Evolutionary conservation across 2,329 filamentous ascomycete genomes (phyloP).

Genomic region (Whalleya microplaca): DNA sequence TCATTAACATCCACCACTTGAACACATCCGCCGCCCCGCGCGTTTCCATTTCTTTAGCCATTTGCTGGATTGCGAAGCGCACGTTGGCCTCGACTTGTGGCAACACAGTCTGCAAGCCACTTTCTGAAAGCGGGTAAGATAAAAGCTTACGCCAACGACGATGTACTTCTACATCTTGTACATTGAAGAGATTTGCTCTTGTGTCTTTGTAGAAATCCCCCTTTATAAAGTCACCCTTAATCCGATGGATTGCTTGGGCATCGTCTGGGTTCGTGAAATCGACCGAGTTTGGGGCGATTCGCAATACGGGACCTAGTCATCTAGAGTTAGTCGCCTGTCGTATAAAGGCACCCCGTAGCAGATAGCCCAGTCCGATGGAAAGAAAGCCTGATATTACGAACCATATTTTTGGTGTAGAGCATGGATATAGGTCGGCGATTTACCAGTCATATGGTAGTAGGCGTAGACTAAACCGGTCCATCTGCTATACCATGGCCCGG

Average conservation of each 20-base stretch:
- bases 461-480: conserved; percentile 25
- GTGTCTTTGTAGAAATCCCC: conserved; percentile 28
- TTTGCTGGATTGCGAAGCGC: conserved; percentile 45
- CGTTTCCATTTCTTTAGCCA: conserved; percentile 46
- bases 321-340: background rate
- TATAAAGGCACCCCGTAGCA: no score
- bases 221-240: conserved; percentile 37
- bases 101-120: conserved; percentile 38
- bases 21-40: conserved; percentile 48
- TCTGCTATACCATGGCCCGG: conserved; percentile 33
- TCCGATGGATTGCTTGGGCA: conserved; percentile 32
- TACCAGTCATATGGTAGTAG: conserved; percentile 16
- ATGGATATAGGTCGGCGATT: conserved; percentile 28
- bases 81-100: conserved; percentile 42
- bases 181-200: conserved; percentile 43
- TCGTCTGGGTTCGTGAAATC: conserved; percentile 30
- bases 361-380: background rate
- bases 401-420: conserved; percentile 32
- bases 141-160: conserved; percentile 46
- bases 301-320: conserved; percentile 32
- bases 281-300: conserved; percentile 31
- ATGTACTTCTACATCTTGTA: conserved; percentile 44
- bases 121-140: conserved; percentile 44
- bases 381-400: conserved; percentile 1
- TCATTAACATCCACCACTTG: conserved; percentile 59